phyloP scores from a whole-genome alignment of 768 basidiomycete species.

The Leccinum sublutescens region DNA sequence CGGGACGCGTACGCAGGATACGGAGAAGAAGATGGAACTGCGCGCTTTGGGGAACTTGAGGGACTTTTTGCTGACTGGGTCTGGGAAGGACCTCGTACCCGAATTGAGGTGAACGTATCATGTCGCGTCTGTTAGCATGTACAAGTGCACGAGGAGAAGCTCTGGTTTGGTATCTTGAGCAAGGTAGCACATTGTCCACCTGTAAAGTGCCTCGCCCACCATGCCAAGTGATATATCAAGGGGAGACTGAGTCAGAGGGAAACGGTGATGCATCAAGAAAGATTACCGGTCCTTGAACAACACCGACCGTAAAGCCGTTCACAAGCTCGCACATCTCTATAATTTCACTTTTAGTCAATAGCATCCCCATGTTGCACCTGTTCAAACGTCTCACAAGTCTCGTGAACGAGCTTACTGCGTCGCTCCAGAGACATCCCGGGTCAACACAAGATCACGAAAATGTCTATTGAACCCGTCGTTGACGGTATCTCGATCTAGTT shows the following conservation, averaged over 20 bases:
- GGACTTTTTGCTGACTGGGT: constrained; percentile 43
- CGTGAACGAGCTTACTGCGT: not conserved
- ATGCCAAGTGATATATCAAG: not conserved
- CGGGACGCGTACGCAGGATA: constrained; percentile 82
- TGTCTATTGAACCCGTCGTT: constrained; percentile 18
- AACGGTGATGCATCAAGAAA: not conserved
- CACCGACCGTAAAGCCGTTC: not conserved
- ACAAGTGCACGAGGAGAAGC: not conserved
- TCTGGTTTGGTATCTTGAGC: not conserved
- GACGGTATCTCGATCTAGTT: constrained; percentile 10
- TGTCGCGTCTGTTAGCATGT: not conserved
- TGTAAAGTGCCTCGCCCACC: too few relatives aligned
- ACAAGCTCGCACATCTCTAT: not conserved
- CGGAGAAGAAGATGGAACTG: constrained; percentile 80
- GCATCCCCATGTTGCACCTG: not conserved
- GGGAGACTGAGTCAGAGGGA: not conserved
- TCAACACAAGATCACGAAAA: not conserved
- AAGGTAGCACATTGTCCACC: not conserved
- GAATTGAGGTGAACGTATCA: not conserved
- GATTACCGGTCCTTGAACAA: not conserved
- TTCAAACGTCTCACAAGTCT: not conserved
- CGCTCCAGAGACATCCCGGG: not conserved
- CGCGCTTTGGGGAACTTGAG: constrained; percentile 72
- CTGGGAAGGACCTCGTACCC: not conserved
- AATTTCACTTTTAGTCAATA: not conserved